Base-by-base conservation (phyloP, 495 filamentous ascomycete genomes). In the Baudoinia panamericana region DNA sequence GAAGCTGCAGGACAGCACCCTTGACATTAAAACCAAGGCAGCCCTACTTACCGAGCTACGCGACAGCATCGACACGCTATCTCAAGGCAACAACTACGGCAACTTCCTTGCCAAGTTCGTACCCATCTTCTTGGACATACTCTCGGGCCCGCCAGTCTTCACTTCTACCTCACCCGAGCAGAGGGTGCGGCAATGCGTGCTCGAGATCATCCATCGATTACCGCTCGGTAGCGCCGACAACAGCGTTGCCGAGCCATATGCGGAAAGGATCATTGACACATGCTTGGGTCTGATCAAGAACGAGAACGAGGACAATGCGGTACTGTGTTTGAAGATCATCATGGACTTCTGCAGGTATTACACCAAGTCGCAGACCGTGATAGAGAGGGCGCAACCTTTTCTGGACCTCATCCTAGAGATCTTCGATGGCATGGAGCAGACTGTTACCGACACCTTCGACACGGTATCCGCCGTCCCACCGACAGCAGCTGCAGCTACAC, bases 291-390 rank as follows among this genome's bases (percentile, higher is more conserved):
- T 99, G 19, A 84, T 93, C 37, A 76, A 77, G 42, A 76, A 72
- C 30, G 92, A 99, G 56, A 99, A 99, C 52, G 92, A 99, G 57
- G 92, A 99, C 30, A 99, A 99, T 66, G 92, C 87, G 2, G 83
- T 93, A 11, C 67, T 99, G 39, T 95, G 87, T 55, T 87, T 99
- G 69, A 96, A 96, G 66, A 93, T 85, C 1, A 82, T 93, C 37
- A 93, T 93, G 70, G 90, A 99, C 54, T 73, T 95, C 56, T 82
- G 88, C 68, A 75, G 92, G 17, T 82, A 93, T 54, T 93, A 94
- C 53, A 72, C 79, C 25, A 90, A 86, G 63, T 76, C 78, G 9
- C 76, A 88, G 8, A 68, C 70, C 8, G 48, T 51, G 2, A 38
- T 36, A 22, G 66, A 70, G 26, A 82, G 79, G 48, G 90, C 94